Conservation (phyloP, 768 basidiomycete genomes). For the Termitomyces sp. region DNA sequence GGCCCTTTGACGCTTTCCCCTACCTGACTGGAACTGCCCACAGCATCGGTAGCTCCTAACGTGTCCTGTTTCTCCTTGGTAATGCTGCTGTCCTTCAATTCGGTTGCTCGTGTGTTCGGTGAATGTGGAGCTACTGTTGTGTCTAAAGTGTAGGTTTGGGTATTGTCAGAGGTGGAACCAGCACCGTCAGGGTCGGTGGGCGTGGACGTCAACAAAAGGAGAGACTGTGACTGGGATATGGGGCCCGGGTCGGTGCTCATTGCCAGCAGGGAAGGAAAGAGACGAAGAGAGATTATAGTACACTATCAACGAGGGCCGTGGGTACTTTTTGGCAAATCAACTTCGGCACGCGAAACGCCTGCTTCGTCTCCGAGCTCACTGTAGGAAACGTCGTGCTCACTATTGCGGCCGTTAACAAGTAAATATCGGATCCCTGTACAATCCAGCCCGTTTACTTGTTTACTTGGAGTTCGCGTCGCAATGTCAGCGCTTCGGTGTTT, state of each 20-base stretch:
- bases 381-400: slow-evolving; percentile 4
- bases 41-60: background rate
- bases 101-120: slow-evolving; percentile 7
- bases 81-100: slow-evolving; percentile 5
- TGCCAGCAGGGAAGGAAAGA: slow-evolving; percentile 27
- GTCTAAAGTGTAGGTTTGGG: slow-evolving; percentile 14
- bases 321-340: slow-evolving; percentile 30
- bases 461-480: background rate
- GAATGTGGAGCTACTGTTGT: slow-evolving; percentile 9
- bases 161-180: slow-evolving; percentile 17
- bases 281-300: slow-evolving; percentile 19
- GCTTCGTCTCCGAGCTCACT: background rate
- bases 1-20: slow-evolving; percentile 13
- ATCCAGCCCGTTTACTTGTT: background rate
- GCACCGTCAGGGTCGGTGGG: slow-evolving; percentile 25
- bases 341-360: slow-evolving; percentile 9
- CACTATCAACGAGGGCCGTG: slow-evolving; percentile 32
- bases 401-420: background rate
- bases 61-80: slow-evolving; percentile 1
- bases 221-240: slow-evolving; percentile 22
- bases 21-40: background rate
- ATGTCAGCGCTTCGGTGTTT: slow-evolving; percentile 1
- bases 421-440: background rate
- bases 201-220: slow-evolving; percentile 24
- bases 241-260: slow-evolving; percentile 40